Evolutionary conservation across 257 asterid species (phyloP).

Genomic region (Parsonsia alboflavescens): DNA sequence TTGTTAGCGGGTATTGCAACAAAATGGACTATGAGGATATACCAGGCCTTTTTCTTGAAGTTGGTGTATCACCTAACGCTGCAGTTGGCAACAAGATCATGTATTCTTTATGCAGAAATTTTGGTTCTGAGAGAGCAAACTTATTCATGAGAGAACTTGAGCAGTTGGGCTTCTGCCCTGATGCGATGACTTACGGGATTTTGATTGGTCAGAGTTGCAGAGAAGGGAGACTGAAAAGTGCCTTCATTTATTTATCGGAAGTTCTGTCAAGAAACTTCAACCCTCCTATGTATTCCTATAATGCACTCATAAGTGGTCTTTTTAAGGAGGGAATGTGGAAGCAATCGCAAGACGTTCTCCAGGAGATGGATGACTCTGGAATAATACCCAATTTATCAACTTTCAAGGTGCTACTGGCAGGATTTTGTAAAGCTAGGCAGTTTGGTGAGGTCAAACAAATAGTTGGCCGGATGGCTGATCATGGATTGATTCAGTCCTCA

Average conservation of each 20-base stretch:
- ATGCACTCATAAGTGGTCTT: constrained; percentile 73
- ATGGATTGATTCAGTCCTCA: constrained; percentile 36
- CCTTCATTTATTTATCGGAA: constrained; percentile 53
- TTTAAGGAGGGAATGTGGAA: constrained; percentile 69
- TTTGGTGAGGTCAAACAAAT: constrained; percentile 57
- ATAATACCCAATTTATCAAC: constrained; percentile 51
- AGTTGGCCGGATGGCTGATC: constrained; percentile 51
- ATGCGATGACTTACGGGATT: constrained; percentile 64
- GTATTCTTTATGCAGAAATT: constrained; percentile 44
- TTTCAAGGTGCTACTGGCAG: constrained; percentile 66
- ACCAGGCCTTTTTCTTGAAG: constrained; percentile 51
- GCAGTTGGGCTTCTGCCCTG: constrained; percentile 51
- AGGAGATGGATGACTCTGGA: constrained; percentile 71
- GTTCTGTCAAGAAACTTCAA: constrained; percentile 51
- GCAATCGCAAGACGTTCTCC: constrained; percentile 50
- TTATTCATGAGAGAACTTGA: constrained; percentile 50
- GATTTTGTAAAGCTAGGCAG: constrained; percentile 56
- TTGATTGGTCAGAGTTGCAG: constrained; percentile 68
- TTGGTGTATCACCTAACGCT: constrained; percentile 41
- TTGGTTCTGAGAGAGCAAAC: constrained; percentile 51
- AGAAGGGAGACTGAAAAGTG: constrained; percentile 54
- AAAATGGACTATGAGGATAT: constrained; percentile 84
- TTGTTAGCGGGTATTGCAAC: constrained; percentile 58
- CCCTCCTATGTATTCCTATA: constrained; percentile 62
- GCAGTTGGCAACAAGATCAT: constrained; percentile 56